Evolutionary conservation across 2,329 filamentous ascomycete genomes (phyloP).

Genomic region (Dactylellina parvicollis): DNA sequence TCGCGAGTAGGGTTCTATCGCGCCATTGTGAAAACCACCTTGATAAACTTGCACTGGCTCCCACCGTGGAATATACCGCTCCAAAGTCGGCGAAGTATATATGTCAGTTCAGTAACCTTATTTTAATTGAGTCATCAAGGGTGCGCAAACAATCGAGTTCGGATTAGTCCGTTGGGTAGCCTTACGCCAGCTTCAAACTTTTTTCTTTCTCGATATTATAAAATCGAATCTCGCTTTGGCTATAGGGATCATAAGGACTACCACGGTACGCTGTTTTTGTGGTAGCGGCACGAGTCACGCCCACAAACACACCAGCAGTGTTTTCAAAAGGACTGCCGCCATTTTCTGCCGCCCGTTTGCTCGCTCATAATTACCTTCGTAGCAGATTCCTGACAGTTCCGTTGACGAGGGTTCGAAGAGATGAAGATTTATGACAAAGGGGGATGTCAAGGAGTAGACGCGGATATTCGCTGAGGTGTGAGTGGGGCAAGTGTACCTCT

Average conservation of each 20-base stretch:
- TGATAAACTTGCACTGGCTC: too few species aligned
- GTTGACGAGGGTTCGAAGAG: conserved; percentile 17
- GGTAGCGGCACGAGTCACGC: conserved; percentile 1
- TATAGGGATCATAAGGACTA: neutral
- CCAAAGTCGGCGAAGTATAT: too few species aligned
- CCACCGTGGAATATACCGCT: too few species aligned
- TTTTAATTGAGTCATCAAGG: too few species aligned
- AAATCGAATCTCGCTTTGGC: neutral
- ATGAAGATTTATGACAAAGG: conserved; percentile 29
- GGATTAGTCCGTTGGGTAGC: too few species aligned
- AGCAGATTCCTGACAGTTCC: conserved; percentile 10
- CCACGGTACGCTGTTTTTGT: neutral
- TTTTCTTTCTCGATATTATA: too few species aligned
- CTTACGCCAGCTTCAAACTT: too few species aligned
- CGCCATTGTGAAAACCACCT: neutral
- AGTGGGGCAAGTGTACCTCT: conserved; percentile 28
- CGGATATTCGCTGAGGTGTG: conserved; percentile 28
- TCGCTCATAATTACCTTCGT: conserved; percentile 10
- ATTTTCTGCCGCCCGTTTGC: neutral
- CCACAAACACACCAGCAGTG: neutral
- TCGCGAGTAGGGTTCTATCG: neutral
- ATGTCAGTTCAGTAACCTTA: too few species aligned
- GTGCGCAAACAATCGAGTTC: too few species aligned
- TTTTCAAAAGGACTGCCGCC: neutral
- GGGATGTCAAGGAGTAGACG: conserved; percentile 19